phyloP scores from a whole-genome alignment of 1,284 basidiomycete genomes.

The Cutaneotrichosporon cyanovorans region DNA sequence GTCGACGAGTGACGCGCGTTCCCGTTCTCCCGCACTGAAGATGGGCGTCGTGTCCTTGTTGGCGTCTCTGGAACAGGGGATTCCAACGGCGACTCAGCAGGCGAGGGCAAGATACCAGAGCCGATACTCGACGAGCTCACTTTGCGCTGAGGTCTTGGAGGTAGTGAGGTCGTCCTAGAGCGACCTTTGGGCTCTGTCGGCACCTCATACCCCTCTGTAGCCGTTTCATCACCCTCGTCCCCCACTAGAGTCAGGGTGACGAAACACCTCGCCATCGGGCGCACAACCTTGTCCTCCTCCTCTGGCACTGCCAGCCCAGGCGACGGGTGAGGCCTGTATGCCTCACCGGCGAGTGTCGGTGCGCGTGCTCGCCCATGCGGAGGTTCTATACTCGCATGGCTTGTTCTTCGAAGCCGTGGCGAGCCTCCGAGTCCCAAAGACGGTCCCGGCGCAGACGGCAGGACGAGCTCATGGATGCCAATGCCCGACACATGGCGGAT shows the following conservation, averaged over 20 bases:
- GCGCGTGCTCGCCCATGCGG: slow-evolving; percentile 21
- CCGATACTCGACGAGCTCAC: neutral
- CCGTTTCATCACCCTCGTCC: neutral
- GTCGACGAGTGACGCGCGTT: neutral
- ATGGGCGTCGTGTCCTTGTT: too few species aligned
- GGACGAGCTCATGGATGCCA: slow-evolving; percentile 38
- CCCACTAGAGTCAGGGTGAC: slow-evolving; percentile 24
- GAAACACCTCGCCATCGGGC: slow-evolving; percentile 31
- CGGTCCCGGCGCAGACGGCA: slow-evolving; percentile 1
- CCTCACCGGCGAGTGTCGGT: slow-evolving; percentile 39
- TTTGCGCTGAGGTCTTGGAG: slow-evolving; percentile 4
- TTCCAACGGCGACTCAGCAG: too few species aligned
- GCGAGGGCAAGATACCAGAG: too few species aligned
- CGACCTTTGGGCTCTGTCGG: neutral
- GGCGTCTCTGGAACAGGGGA: too few species aligned
- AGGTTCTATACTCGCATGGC: slow-evolving; percentile 7
- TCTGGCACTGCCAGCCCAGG: neutral
- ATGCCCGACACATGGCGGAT: slow-evolving; percentile 36
- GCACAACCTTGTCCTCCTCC: slow-evolving; percentile 10
- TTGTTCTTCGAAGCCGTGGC: slow-evolving; percentile 6
- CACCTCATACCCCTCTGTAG: too few species aligned
- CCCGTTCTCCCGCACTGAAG: neutral
- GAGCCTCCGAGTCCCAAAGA: neutral
- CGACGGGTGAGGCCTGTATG: neutral
- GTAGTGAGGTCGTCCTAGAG: slow-evolving; percentile 8